phyloP scores from a whole-genome alignment of 306 rosid species.

The Lablab purpureus region DNA sequence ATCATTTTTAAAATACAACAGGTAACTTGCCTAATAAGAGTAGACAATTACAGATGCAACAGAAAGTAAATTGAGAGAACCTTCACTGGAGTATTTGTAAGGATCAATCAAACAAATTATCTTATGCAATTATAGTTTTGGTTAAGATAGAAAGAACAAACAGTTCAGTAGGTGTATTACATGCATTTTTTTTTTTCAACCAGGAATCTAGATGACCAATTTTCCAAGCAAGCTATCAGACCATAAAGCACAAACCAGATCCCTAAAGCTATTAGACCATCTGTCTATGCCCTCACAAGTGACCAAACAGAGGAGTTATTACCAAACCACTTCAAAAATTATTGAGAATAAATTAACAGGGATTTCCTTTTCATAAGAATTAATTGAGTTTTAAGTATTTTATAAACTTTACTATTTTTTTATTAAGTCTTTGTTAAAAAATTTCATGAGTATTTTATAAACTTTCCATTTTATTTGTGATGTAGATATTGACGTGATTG shows the following conservation, averaged over 20 bases:
- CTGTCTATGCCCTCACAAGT: not conserved
- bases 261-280: conserved; percentile 26
- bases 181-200: conserved; percentile 17
- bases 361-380: conserved; percentile 55
- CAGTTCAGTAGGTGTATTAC: conserved; percentile 29
- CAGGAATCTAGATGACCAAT: conserved; percentile 45
- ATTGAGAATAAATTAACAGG: conserved; percentile 39
- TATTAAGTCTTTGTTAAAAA: too few species aligned
- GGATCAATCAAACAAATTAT: conserved; percentile 8
- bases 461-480: too few species aligned
- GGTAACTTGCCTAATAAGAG: conserved; percentile 28
- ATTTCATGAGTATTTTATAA: too few species aligned
- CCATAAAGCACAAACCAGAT: conserved; percentile 39
- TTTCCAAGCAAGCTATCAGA: conserved; percentile 44
- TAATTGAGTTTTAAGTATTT: too few species aligned
- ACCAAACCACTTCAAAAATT: conserved; percentile 53
- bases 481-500: too few species aligned
- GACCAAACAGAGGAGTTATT: conserved; percentile 52
- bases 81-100: not conserved
- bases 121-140: conserved; percentile 4
- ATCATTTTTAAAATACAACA: not conserved
- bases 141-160: conserved; percentile 24
- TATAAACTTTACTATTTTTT: too few species aligned
- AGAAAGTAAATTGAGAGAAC: conserved; percentile 18
- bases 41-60: conserved; percentile 29